Evolutionary conservation across 139 green algal species (phyloP), one percentile per base, ranked within the genome.

Genomic region (Auxenochlorella pyrenoidosa): DNA sequence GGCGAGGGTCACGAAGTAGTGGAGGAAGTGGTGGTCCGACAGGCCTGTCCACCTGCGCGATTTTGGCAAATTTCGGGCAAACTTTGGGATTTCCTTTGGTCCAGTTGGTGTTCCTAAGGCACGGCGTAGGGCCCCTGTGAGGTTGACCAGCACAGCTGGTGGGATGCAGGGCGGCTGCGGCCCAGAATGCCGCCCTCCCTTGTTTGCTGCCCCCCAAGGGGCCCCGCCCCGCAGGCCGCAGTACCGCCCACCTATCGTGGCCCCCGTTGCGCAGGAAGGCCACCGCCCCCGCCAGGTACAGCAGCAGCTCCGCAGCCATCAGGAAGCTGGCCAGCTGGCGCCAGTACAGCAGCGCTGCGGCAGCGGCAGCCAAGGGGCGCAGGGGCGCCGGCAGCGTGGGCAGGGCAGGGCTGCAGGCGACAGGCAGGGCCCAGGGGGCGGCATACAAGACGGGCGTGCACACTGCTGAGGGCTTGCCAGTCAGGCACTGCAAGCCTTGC

Each of bases 11-110:
- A 97, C 94, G 59, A 84, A 87, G 88, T 98, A 98, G 89, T 98
- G 95, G 36, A 98, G 89, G 38, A 97, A 75, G 84, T 97, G 95
- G 82, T 98, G 95, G 85, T 98, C 95, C 13, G 88, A 86, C 38
- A 96, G 86, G 4, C 91, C 91, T 5, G 84, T 68, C 60, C 88
- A 78, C n/a, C 88, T 80, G 51, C 34, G 47, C 32, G 22, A 8
- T 51, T 19, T 22, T 5, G 24, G 59, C 43, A 22, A 5, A 38
- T 6, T 43, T 44, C 44, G 44, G 18, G 32, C 40, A 34, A n/a
- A n/a, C n/a, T n/a, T n/a, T n/a, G n/a, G n/a, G n/a, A n/a, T n/a
- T n/a, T n/a, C n/a, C n/a, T n/a, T n/a, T n/a, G n/a, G n/a, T n/a
- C n/a, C n/a, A n/a, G n/a, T n/a, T n/a, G n/a, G n/a, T n/a, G n/a